Evolutionary conservation across 2,329 filamentous ascomycete species (phyloP), one percentile per base, ranked within the genome.

Genomic region (Bipolaris sorokiniana): DNA sequence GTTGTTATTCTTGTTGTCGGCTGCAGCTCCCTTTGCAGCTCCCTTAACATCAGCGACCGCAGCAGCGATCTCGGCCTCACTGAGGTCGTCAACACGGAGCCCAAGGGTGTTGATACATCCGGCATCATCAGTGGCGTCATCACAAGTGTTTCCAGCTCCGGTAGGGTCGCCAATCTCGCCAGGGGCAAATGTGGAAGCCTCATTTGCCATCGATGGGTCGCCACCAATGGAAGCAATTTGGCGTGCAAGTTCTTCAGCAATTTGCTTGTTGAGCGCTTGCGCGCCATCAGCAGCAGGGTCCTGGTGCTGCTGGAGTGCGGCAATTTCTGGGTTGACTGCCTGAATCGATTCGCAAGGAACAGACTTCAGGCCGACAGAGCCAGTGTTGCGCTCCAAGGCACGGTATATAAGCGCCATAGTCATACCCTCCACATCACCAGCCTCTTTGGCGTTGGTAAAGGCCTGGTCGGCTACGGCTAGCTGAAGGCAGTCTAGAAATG

Each of bases 291-390:
- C 84, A 18, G 87, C 88, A 26, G 88, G 86, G 71, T 90, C 88
- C 61, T 90, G 87, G 75, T 90, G 87, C 75, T 88, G 86, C 51
- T 80, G 76, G 57, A 90, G 72, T 41, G 85, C 85, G 26, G 81
- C 83, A 66, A 90, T 88, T 77, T 90, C 87, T 2, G 87, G 82
- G 76, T 90, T 90, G 56, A 80, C 79, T 15, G 87, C 84, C 38
- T 75, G 44, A 63, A 82, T 85, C 71, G 75, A 77, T 38, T 75
- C 81, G 78, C 87, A 90, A 47, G 82, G 74, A 31, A 81, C 83
- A 45, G 83, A 86, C n/a, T 80, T 81, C 42, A 80, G 74, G 48
- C 86, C 86, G 58, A 88, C 85, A 10, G 69, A 65, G 48, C 77
- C 82, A 23, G 85, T 88, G 77, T 88, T 88, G 54, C 85, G 82